Evolutionary conservation across 306 rosid genomes (phyloP).

Genomic region (Dalbergia cochinchinensis): DNA sequence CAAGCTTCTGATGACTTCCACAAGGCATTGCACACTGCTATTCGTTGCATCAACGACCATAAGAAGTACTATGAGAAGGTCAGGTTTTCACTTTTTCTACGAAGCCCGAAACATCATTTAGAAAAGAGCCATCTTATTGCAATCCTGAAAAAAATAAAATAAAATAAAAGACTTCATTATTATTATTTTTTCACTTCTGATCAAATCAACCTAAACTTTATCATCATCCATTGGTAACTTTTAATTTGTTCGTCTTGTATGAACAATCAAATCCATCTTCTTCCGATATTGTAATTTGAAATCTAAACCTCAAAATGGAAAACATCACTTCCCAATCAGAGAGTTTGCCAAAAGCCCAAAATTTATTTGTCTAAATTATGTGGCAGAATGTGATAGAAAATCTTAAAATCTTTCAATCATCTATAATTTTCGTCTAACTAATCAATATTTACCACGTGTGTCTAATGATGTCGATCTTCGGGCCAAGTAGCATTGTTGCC

Average conservation of each 20-base stretch:
- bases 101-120: background rate
- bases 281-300: background rate
- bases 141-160: background rate
- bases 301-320: background rate
- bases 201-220: conserved; percentile 11
- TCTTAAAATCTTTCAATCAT: no score
- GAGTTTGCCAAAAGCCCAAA: no score
- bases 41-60: conserved; percentile 81
- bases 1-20: conserved; percentile 56
- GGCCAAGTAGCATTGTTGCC: background rate
- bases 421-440: no score
- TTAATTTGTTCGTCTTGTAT: background rate
- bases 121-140: background rate
- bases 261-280: conserved; percentile 1
- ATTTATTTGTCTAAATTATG: no score
- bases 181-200: background rate
- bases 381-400: no score
- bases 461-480: no score
- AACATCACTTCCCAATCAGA: no score
- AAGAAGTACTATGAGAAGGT: conserved; percentile 89
- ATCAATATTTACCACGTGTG: no score
- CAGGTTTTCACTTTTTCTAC: conserved; percentile 18
- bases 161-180: no score
- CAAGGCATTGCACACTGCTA: conserved; percentile 64
- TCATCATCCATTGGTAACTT: no score